Base-by-base conservation (phyloP, 345 rosid species). In the Heritiera littoralis region DNA sequence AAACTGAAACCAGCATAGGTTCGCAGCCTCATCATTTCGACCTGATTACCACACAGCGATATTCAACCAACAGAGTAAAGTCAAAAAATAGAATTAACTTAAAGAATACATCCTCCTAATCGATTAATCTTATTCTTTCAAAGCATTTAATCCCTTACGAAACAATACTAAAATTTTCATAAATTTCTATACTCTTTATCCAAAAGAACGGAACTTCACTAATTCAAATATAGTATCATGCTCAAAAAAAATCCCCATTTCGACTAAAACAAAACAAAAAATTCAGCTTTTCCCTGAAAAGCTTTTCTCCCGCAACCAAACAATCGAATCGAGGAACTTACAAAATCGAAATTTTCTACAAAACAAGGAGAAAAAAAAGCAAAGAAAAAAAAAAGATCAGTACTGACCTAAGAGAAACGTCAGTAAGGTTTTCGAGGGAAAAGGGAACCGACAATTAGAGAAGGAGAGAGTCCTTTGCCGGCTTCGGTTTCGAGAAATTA, bases 1-100 rank as follows among this genome's bases (percentile, higher is more conserved):
- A 89, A 69, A 85, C 97, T 94, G 7, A 89, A 78, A 13, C 91
- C 85, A 6, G 91, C 93, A 75, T 93, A 94, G 56, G 92, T 91
- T 40, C 81, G 89, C 64, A 94, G 85, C 91, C 88, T 90, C 89
- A 93, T 88, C 97, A 90, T 93, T 67, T 55, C 51, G 64, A 28
- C 78, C 68, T 35, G 15, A 81, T 65, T 54, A 52, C 71, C 41
- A 43, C 46, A 65, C 45, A 10, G 1, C 68, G 12, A 63, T 10
- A 32, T 20, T n/a, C 23, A 58, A 59, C 14, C 56, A 52, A 54
- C n/a, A 54, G 58, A 23, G 38, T 4, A 60, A 4, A 60, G 9
- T 23, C 6, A 60, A 60, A 60, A 60, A 28, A 35, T 60, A 60
- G 65, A 60, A 56, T 7, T 60, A 23, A 60, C 65, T 23, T 60